Conservation (phyloP, 768 basidiomycete species). For the Phlegmacium glaucopus region DNA sequence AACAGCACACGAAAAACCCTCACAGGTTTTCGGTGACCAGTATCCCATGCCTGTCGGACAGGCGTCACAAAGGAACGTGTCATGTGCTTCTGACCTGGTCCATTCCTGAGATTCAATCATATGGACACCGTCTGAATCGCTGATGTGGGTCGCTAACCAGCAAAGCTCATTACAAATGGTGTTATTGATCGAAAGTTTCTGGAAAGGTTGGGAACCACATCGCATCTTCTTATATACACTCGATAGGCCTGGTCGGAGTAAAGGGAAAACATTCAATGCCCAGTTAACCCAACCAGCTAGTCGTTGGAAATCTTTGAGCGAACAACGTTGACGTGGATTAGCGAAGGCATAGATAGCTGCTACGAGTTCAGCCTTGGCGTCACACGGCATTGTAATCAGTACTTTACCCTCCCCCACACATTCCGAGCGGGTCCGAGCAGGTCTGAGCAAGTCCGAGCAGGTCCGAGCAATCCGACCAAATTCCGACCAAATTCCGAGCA, state of each 20-base stretch:
- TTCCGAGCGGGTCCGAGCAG: too few relatives aligned
- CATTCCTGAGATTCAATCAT: background rate
- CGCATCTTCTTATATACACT: conserved; percentile 3
- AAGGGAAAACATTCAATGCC: conserved; percentile 8
- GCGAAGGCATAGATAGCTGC: background rate
- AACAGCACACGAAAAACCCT: background rate
- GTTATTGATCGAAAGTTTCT: background rate
- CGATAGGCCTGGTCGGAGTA: conserved; percentile 1
- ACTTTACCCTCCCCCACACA: too few relatives aligned
- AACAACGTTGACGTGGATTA: background rate
- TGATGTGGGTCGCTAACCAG: conserved; percentile 1
- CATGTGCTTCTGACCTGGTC: background rate
- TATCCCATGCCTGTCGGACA: background rate
- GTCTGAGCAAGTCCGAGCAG: too few relatives aligned
- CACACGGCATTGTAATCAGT: conserved; percentile 19
- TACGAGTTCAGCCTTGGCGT: background rate
- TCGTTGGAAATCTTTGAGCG: background rate
- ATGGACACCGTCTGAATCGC: background rate
- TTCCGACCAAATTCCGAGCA: too few relatives aligned
- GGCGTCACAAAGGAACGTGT: background rate
- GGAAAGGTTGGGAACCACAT: background rate
- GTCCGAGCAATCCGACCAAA: too few relatives aligned
- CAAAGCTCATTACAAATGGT: background rate
- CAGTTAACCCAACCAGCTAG: conserved; percentile 12
- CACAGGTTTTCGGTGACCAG: background rate